A percentile compares a stretch with the other conserved stretches of the same genome.
Evolutionary conservation across 768 basidiomycete genomes (phyloP).

Genomic region (Mycena vulgaris): DNA sequence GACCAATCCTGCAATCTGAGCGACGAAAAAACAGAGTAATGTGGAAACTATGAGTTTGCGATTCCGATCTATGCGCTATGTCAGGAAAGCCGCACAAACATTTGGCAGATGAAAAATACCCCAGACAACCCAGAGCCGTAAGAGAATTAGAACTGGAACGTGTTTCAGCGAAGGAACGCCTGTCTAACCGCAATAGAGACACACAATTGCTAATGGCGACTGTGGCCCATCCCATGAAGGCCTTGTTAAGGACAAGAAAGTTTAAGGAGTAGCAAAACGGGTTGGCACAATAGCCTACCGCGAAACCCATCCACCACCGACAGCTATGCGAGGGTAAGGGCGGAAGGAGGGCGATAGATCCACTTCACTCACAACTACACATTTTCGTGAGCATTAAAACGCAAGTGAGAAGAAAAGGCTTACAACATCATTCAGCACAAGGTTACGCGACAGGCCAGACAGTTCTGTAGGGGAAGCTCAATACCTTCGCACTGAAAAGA

Average conservation of each 20-base stretch:
- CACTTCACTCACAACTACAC: constrained; percentile 31
- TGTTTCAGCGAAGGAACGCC: background rate
- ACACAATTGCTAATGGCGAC: constrained; percentile 33
- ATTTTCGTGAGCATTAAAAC: background rate
- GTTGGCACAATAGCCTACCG: constrained; percentile 1
- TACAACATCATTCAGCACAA: constrained; percentile 1
- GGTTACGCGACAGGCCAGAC: constrained; percentile 2
- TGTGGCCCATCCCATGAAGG: constrained; percentile 27
- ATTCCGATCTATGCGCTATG: constrained; percentile 23
- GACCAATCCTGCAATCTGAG: constrained; percentile 17
- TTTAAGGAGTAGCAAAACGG: background rate
- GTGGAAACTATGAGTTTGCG: constrained; percentile 31
- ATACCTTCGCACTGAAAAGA: background rate
- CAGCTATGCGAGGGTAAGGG: constrained; percentile 13
- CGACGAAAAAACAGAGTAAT: constrained; percentile 10
- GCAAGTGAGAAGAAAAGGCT: background rate
- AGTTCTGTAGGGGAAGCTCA: constrained; percentile 16
- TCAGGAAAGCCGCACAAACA: background rate
- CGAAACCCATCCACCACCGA: constrained; percentile 33
- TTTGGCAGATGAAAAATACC: constrained; percentile 15
- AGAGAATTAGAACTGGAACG: constrained; percentile 34
- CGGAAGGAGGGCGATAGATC: background rate
- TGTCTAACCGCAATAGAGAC: background rate
- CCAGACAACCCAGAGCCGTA: constrained; percentile 39
- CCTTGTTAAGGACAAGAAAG: constrained; percentile 4